phyloP scores from a whole-genome alignment of 2,329 filamentous ascomycete species.

The Verticillium albo-atrum region DNA sequence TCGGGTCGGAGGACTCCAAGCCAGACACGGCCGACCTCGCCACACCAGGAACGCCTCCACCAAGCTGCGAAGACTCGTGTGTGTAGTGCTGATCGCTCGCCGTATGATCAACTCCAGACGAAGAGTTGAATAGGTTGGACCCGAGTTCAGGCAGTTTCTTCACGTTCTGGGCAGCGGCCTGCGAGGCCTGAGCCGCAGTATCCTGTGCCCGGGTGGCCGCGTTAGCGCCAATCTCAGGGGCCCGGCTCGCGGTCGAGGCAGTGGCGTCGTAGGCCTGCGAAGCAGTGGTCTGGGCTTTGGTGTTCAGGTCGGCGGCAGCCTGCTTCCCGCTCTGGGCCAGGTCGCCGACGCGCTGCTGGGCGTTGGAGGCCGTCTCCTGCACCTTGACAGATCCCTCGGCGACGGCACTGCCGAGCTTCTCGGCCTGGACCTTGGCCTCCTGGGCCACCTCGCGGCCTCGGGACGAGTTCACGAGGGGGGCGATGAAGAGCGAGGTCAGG shows the following conservation, averaged over 20 bases:
- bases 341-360: not conserved
- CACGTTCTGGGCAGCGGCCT: not conserved
- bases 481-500: slow-evolving; percentile 2
- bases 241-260: not conserved
- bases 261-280: not conserved
- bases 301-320: not conserved
- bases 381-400: not conserved
- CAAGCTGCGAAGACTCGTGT: not conserved
- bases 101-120: not conserved
- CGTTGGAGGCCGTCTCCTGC: not conserved
- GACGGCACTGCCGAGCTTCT: too few relatives aligned
- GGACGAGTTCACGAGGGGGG: slow-evolving; percentile 1
- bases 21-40: not conserved
- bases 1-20: too few relatives aligned
- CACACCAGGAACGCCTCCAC: not conserved
- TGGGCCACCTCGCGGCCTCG: not conserved
- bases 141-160: not conserved
- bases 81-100: not conserved
- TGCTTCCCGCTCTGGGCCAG: not conserved
- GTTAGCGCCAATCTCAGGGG: too few relatives aligned
- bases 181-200: not conserved
- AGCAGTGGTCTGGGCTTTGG: not conserved
- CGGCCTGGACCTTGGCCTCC: too few relatives aligned
- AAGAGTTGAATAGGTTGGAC: not conserved
- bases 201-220: not conserved